Base-by-base conservation (phyloP, 768 basidiomycete genomes). In the Pisolithus tinctorius region DNA sequence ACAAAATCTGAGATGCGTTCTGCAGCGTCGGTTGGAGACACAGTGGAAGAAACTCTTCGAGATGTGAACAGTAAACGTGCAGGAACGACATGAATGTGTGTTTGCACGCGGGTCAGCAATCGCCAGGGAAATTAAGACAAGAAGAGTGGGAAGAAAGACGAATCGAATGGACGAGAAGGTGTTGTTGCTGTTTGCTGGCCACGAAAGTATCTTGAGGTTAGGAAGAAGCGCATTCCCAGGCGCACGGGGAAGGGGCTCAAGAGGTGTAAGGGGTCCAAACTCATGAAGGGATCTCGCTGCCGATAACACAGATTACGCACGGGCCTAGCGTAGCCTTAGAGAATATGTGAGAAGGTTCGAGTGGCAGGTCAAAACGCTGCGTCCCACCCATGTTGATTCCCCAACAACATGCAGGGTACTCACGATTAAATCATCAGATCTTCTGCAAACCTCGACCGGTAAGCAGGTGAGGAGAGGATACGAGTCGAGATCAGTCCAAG, bases 51-150 rank as follows among this genome's bases (percentile, higher is more conserved):
- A 47, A 47, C 40, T 46, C 44, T 20, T 37, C 27, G 7, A 50
- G 39, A n/a, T 34, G 8, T 4, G 53, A 48, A 10, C 43, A 40
- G 17, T 50, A 26, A 8, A 27, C 17, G 5, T 40, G 20, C 39
- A 54, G 53, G 29, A 50, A 54, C 6, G 53, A 50, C n/a, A 50
- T 20, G 38, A 50, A 47, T 23, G 45, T 25, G 10, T 30, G 25
- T 41, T 50, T 54, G 44, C 27, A 47, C 5, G 27, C 26, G 16
- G 48, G 45, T 45, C 53, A 54, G 10, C 6, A 6, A 3, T 43
- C n/a, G 6, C 48, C 48, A 4, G 39, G 5, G 13, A 50, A 40
- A 6, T 42, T 17, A 7, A 54, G 45, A 9, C 23, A 34, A 27
- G 6, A 4, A 54, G 49, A 16, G 49, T 39, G 26, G 45, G 48